phyloP scores from a whole-genome alignment of 805 yeast species.

The Wickerhamiella siamensis region DNA sequence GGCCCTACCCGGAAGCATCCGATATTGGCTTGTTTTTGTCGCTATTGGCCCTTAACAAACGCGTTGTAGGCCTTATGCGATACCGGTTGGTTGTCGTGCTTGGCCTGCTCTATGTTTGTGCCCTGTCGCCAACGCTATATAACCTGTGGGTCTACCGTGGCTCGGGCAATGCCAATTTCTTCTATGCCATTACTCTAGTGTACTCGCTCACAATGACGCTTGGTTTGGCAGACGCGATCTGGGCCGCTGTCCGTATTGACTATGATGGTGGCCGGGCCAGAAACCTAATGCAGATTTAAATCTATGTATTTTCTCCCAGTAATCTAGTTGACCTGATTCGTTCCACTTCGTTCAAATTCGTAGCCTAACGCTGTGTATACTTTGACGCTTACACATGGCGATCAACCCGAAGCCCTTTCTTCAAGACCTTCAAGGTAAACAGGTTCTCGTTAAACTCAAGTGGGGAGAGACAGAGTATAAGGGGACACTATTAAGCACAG shows the following conservation, averaged over 20 bases:
- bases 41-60: conserved; percentile 36
- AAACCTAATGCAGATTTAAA: conserved; percentile 13
- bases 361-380: too few species aligned
- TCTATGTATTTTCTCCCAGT: not conserved
- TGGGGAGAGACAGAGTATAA: conserved; percentile 83
- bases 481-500: conserved; percentile 67
- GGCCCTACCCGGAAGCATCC: conserved; percentile 74
- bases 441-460: conserved; percentile 66
- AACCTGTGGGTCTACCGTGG: conserved; percentile 90
- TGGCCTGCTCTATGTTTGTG: conserved; percentile 36
- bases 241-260: conserved; percentile 65
- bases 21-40: conserved; percentile 49
- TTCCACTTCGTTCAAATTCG: not conserved
- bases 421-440: conserved; percentile 54
- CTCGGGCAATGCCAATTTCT: conserved; percentile 91
- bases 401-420: conserved; percentile 34
- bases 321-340: not conserved
- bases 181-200: conserved; percentile 81
- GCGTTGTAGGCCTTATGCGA: conserved; percentile 28
- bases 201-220: conserved; percentile 58
- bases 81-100: conserved; percentile 38
- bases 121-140: conserved; percentile 77
- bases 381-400: not conserved
- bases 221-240: conserved; percentile 57
- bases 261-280: conserved; percentile 32